Conservation (phyloP, 495 filamentous ascomycete genomes). For the Umbilicaria muhlenbergii region DNA sequence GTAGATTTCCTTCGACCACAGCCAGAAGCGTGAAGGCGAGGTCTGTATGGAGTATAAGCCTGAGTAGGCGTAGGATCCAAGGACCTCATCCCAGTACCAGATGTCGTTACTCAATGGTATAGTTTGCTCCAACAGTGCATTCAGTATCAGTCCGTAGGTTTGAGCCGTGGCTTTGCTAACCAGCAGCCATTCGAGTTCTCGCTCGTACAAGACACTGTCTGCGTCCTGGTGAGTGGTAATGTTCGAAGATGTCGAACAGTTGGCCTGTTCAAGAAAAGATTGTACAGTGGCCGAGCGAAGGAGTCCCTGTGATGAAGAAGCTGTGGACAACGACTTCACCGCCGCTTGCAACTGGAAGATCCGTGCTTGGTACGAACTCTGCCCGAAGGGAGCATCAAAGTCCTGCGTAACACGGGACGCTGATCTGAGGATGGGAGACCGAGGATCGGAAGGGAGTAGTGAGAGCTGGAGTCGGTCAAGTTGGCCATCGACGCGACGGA, state of each 20-base stretch:
- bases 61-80: slow-evolving; percentile 54
- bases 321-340: slow-evolving; percentile 52
- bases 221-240: slow-evolving; percentile 8
- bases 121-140: slow-evolving; percentile 59
- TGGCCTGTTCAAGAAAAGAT: slow-evolving; percentile 42
- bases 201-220: slow-evolving; percentile 31
- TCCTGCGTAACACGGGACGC: slow-evolving; percentile 8
- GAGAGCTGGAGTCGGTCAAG: slow-evolving; percentile 58
- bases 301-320: slow-evolving; percentile 37
- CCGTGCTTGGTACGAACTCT: slow-evolving; percentile 1
- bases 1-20: slow-evolving; percentile 47
- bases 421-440: slow-evolving; percentile 9
- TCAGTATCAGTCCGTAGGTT: slow-evolving; percentile 61
- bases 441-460: slow-evolving; percentile 6
- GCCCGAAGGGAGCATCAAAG: neutral
- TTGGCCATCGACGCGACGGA: slow-evolving; percentile 60
- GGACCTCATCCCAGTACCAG: slow-evolving; percentile 81
- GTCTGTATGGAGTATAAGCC: slow-evolving; percentile 71
- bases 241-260: slow-evolving; percentile 19
- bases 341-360: slow-evolving; percentile 38
- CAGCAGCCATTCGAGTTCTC: slow-evolving; percentile 75
- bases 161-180: slow-evolving; percentile 76
- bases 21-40: slow-evolving; percentile 54
- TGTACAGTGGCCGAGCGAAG: slow-evolving; percentile 37
- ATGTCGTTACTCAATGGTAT: slow-evolving; percentile 71